Conservation (phyloP, 768 basidiomycete species). For the Psilocybe subaeruginosa region DNA sequence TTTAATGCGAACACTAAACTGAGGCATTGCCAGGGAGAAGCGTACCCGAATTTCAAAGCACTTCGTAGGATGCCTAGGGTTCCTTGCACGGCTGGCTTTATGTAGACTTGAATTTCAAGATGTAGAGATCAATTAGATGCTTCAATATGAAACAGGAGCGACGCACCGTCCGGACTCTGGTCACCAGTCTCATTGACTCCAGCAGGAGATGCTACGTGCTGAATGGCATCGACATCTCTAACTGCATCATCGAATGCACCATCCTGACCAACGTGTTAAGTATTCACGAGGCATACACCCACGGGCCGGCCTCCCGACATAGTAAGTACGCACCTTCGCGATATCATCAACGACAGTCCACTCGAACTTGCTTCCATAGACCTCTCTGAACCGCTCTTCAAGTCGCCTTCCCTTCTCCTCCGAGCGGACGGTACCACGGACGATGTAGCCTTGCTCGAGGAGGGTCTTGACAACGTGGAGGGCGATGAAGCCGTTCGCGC, state of each 20-base stretch:
- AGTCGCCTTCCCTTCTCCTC: slow-evolving; percentile 59
- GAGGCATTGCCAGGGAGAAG: not conserved
- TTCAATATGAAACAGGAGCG: not conserved
- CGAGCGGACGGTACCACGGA: slow-evolving; percentile 70
- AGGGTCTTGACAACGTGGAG: slow-evolving; percentile 56
- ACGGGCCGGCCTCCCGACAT: too few relatives aligned
- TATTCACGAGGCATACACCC: slow-evolving; percentile 22
- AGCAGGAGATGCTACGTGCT: too few relatives aligned
- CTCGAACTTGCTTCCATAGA: not conserved
- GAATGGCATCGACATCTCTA: too few relatives aligned
- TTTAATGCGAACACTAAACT: too few relatives aligned
- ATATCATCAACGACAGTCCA: slow-evolving; percentile 34
- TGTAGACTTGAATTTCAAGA: slow-evolving; percentile 47
- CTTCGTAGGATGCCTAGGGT: slow-evolving; percentile 64
- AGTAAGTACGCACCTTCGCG: slow-evolving; percentile 28
- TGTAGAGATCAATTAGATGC: not conserved
- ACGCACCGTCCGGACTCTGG: slow-evolving; percentile 38
- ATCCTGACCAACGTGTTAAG: too few relatives aligned
- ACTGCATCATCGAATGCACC: too few relatives aligned
- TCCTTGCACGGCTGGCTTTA: slow-evolving; percentile 72
- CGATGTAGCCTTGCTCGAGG: slow-evolving; percentile 61
- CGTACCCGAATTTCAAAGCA: slow-evolving; percentile 30
- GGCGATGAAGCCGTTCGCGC: slow-evolving; percentile 64
- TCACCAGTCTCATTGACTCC: not conserved
- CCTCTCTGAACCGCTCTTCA: slow-evolving; percentile 55